Percentiles rank a stretch among this genome's conserved stretches.
These are phyloP conservation scores for Candida suzukii DNA, from an alignment of 805 yeast species.

Conservation along the genomic window DNA sequence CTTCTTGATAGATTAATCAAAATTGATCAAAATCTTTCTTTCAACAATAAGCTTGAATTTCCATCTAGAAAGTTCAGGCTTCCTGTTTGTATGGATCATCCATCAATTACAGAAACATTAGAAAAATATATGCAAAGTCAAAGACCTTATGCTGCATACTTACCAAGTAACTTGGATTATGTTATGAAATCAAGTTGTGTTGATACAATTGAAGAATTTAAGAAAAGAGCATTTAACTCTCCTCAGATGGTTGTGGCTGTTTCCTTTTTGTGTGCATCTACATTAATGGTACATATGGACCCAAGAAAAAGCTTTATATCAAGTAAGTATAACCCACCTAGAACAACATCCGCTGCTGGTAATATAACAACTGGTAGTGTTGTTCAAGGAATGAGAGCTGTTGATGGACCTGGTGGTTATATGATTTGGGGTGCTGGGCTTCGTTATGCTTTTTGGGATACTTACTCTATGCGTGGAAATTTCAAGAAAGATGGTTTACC, in stretches of 20 bases:
- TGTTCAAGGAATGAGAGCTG: constrained; percentile 97
- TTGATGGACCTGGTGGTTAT: constrained; percentile 98
- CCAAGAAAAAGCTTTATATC: constrained; percentile 93
- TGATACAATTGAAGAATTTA: constrained; percentile 64
- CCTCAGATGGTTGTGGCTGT: constrained; percentile 94
- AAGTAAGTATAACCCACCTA: constrained; percentile 90
- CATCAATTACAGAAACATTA: constrained; percentile 82
- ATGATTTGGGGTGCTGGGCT: constrained; percentile 94
- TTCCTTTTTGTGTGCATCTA: constrained; percentile 87
- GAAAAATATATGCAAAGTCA: constrained; percentile 89
- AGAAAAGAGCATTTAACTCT: constrained; percentile 81
- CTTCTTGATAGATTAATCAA: constrained; percentile 60
- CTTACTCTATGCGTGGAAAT: constrained; percentile 39
- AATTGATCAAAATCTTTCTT: constrained; percentile 67
- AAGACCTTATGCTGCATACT: constrained; percentile 91
- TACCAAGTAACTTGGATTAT: constrained; percentile 95
- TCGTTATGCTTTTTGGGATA: constrained; percentile 75
- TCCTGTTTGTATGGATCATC: constrained; percentile 96
- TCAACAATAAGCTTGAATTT: constrained; percentile 77
- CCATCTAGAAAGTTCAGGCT: constrained; percentile 73
- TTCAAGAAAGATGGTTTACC: constrained; percentile 50
- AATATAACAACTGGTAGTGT: constrained; percentile 97
- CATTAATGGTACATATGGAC: constrained; percentile 96
- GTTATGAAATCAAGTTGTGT: constrained; percentile 83
- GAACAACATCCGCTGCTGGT: constrained; percentile 95